Evolutionary conservation across 305 asterid species (phyloP).

Genomic region (Fraxinus velutina): DNA sequence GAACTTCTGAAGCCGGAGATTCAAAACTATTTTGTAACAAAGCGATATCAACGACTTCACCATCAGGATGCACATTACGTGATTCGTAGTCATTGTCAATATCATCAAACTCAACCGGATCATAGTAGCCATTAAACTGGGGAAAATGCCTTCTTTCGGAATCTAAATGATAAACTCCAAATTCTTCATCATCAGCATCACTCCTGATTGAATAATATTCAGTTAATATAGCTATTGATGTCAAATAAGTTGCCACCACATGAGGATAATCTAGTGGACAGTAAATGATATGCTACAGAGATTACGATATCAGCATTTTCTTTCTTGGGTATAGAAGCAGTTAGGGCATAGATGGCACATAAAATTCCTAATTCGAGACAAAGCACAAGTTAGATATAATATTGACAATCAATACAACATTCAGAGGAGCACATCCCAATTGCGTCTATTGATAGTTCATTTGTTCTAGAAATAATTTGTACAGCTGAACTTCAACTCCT

Average conservation of each 20-base stretch:
- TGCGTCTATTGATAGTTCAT: neutral
- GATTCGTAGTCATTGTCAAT: constrained; percentile 49
- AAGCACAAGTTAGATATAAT: neutral
- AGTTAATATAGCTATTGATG: constrained; percentile 11
- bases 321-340: constrained; percentile 7
- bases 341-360: constrained; percentile 1
- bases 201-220: constrained; percentile 49
- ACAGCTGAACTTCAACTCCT: neutral
- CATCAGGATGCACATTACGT: constrained; percentile 58
- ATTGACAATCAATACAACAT: constrained; percentile 7
- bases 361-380: constrained; percentile 1
- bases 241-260: neutral
- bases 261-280: neutral
- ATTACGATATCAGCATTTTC: constrained; percentile 12
- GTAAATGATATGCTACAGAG: neutral
- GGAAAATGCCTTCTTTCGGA: constrained; percentile 47
- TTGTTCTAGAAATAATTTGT: constrained; percentile 4
- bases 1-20: constrained; percentile 48
- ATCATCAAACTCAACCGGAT: constrained; percentile 49
- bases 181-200: constrained; percentile 73
- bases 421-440: neutral
- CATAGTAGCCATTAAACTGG: constrained; percentile 54
- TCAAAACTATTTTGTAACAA: constrained; percentile 39
- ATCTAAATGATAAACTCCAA: constrained; percentile 47
- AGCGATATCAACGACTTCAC: constrained; percentile 46